A percentile compares a stretch with the other conserved stretches of the same genome.
Evolutionary conservation across 192 early-diverging fungal genomes (phyloP).

Genomic region (Lobulomyces angularis): DNA sequence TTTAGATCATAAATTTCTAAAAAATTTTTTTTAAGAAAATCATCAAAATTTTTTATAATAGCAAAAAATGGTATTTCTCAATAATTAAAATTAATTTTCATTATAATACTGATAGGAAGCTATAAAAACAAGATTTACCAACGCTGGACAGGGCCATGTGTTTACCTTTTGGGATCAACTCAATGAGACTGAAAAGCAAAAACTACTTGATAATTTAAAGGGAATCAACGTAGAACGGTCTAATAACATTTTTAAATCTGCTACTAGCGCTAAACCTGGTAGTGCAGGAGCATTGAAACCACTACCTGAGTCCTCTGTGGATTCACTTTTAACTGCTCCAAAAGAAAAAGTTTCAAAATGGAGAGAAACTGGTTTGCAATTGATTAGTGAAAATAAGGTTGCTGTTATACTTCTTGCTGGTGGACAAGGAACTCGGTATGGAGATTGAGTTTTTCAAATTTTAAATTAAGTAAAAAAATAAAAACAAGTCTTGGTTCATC

Average conservation of each 20-base stretch:
- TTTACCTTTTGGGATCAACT: slow-evolving; percentile 72
- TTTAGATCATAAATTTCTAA: too few relatives aligned
- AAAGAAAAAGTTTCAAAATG: slow-evolving; percentile 47
- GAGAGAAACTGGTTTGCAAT: slow-evolving; percentile 58
- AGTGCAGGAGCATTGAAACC: slow-evolving; percentile 52
- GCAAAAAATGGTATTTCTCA: too few relatives aligned
- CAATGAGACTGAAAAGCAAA: slow-evolving; percentile 32
- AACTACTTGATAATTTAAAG: slow-evolving; percentile 53
- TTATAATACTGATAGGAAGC: too few relatives aligned
- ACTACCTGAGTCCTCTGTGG: slow-evolving; percentile 45
- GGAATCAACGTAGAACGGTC: slow-evolving; percentile 64
- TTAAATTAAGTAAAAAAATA: slow-evolving; percentile 1
- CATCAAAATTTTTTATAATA: too few relatives aligned
- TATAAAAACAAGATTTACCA: slow-evolving; percentile 50
- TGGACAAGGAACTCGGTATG: slow-evolving; percentile 76
- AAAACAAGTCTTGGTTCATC: slow-evolving; percentile 43
- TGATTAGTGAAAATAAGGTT: slow-evolving; percentile 79
- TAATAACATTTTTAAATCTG: slow-evolving; percentile 72
- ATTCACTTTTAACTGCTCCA: slow-evolving; percentile 23
- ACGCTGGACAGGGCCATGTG: slow-evolving; percentile 76
- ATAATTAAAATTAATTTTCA: too few relatives aligned
- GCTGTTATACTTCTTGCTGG: slow-evolving; percentile 89
- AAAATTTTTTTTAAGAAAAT: too few relatives aligned
- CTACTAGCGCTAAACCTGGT: slow-evolving; percentile 34
- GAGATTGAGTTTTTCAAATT: slow-evolving; percentile 15